Percentiles rank a stretch among this genome's conserved stretches.
phyloP scores from a whole-genome alignment of 2,329 filamentous ascomycete genomes.

The Plenodomus tracheiphilus region DNA sequence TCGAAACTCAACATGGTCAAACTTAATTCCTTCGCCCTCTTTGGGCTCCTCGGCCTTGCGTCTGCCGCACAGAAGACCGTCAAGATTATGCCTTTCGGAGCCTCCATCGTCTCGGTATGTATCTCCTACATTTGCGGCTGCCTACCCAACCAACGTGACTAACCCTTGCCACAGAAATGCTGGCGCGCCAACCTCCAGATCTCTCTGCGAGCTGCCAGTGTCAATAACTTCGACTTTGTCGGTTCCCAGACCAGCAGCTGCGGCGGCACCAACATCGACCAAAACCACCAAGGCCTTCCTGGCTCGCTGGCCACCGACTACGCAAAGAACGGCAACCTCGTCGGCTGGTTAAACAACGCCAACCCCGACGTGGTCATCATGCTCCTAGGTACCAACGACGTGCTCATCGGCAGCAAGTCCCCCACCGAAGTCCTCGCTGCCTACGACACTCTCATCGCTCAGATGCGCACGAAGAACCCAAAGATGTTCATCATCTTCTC shows the following conservation, averaged over 20 bases:
- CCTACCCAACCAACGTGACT: conserved; percentile 1
- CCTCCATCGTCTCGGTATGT: conserved; percentile 40
- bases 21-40: conserved; percentile 17
- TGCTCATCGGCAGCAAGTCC: conserved; percentile 41
- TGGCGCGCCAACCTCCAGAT: conserved; percentile 42
- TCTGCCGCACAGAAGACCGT: conserved; percentile 27
- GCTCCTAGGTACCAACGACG: conserved; percentile 52
- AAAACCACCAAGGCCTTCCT: conserved; percentile 52
- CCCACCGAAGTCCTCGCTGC: conserved; percentile 41
- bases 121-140: neutral
- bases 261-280: conserved; percentile 47
- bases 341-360: conserved; percentile 44
- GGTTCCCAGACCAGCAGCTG: conserved; percentile 40
- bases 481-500: conserved; percentile 47
- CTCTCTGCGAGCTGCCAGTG: conserved; percentile 25
- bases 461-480: conserved; percentile 49
- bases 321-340: conserved; percentile 44
- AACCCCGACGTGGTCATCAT: conserved; percentile 52
- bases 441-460: conserved; percentile 44
- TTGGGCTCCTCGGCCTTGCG: conserved; percentile 26
- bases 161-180: conserved; percentile 30
- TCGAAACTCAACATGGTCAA: conserved; percentile 23
- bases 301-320: conserved; percentile 48
- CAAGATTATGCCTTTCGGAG: conserved; percentile 43
- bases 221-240: conserved; percentile 41